Percentiles rank a stretch among this genome's conserved stretches.
phyloP scores from a whole-genome alignment of 2,329 filamentous ascomycete genomes.

The Alternaria solani region DNA sequence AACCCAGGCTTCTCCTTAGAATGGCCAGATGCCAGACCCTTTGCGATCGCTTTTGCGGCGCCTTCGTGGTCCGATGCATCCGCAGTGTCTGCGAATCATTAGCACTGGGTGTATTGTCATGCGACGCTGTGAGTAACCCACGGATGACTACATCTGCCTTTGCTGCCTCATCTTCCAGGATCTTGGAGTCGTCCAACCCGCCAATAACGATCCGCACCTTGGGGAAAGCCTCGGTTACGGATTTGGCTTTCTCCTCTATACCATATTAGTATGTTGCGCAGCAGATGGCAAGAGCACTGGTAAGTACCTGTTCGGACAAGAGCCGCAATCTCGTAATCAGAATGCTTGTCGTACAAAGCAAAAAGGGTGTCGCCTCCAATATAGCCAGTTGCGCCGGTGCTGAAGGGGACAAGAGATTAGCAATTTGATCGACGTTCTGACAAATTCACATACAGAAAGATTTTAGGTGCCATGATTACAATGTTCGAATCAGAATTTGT shows the following conservation, averaged over 20 bases:
- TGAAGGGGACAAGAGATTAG: slow-evolving; percentile 3
- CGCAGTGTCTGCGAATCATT: slow-evolving; percentile 30
- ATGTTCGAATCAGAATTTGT: background rate
- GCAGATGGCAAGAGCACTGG: background rate
- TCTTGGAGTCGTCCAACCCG: slow-evolving; percentile 55
- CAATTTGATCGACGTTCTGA: background rate
- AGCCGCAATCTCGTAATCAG: slow-evolving; percentile 57
- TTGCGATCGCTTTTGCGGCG: slow-evolving; percentile 58
- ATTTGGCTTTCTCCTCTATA: slow-evolving; percentile 54
- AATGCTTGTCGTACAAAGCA: slow-evolving; percentile 54
- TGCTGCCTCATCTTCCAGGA: slow-evolving; percentile 58
- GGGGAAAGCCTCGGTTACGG: slow-evolving; percentile 55
- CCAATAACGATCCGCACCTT: slow-evolving; percentile 59
- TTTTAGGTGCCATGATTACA: slow-evolving; percentile 31
- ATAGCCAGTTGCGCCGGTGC: slow-evolving; percentile 41
- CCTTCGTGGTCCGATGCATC: slow-evolving; percentile 41
- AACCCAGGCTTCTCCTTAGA: slow-evolving; percentile 55
- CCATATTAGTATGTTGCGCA: background rate
- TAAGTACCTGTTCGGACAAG: slow-evolving; percentile 49
- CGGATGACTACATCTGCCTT: slow-evolving; percentile 61
- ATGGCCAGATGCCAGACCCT: slow-evolving; percentile 58
- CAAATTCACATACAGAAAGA: slow-evolving; percentile 29
- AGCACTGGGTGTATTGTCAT: background rate
- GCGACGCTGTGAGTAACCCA: slow-evolving; percentile 3
- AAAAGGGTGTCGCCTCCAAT: slow-evolving; percentile 54